Conservation (phyloP, 2,329 filamentous ascomycete genomes). For the Cladosporium sp. region DNA sequence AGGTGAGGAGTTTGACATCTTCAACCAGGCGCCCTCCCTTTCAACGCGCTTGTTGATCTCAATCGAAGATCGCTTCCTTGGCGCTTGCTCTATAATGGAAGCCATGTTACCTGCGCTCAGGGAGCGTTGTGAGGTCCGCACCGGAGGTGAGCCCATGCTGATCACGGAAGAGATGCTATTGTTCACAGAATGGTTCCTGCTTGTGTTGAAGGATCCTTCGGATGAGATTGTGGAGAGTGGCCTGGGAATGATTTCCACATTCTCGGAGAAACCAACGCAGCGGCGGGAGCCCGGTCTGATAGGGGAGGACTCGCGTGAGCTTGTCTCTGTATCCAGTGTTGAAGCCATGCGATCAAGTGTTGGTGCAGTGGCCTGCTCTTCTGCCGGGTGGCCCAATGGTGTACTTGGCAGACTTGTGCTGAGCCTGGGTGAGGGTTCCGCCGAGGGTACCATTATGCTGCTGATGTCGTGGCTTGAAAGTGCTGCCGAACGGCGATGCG, state of each 20-base stretch:
- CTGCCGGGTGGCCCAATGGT: constrained; percentile 25
- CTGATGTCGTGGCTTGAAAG: constrained; percentile 83
- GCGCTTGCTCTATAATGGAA: constrained; percentile 12
- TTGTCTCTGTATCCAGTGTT: neutral
- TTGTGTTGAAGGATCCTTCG: constrained; percentile 70
- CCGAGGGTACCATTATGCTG: constrained; percentile 59
- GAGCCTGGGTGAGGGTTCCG: constrained; percentile 29
- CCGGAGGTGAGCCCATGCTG: constrained; percentile 52
- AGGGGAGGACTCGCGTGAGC: constrained; percentile 31
- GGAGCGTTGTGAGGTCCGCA: constrained; percentile 3
- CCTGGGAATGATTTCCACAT: constrained; percentile 77
- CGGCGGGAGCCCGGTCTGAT: constrained; percentile 53
- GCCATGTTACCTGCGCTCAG: constrained; percentile 14
- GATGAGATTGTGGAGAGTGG: constrained; percentile 82
- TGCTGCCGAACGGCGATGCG: constrained; percentile 76
- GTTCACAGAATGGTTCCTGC: constrained; percentile 71
- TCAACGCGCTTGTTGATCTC: constrained; percentile 32
- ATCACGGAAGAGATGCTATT: constrained; percentile 79
- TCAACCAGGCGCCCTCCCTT: constrained; percentile 36
- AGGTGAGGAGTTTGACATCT: constrained; percentile 21
- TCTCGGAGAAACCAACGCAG: constrained; percentile 81
- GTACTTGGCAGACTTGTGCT: constrained; percentile 39
- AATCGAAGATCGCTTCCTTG: constrained; percentile 21
- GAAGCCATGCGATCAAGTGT: neutral
- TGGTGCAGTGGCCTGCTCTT: neutral